phyloP scores from a whole-genome alignment of 352 stramenopile species.

The Phytophthora litchii region DNA sequence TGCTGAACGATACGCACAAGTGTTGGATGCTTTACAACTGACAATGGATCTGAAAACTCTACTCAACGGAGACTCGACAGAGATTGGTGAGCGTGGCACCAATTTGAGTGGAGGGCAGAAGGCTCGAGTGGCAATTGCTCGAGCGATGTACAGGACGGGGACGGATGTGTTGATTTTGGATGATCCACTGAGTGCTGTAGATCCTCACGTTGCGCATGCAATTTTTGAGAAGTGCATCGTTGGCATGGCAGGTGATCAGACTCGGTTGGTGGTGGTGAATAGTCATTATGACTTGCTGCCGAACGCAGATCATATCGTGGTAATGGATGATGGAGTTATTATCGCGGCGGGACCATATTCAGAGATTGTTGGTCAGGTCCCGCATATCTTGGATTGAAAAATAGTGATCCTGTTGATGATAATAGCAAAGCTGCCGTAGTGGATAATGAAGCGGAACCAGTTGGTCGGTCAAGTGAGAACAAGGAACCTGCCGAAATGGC shows the following conservation, averaged over 20 bases:
- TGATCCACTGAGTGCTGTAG: conserved; percentile 94
- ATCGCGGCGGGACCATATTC: too few species aligned
- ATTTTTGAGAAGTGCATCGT: conserved; percentile 91
- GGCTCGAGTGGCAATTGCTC: conserved; percentile 84
- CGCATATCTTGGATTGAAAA: too few species aligned
- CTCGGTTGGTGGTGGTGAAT: conserved; percentile 94
- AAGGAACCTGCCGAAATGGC: too few species aligned
- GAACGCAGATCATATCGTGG: too few species aligned
- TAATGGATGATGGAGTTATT: too few species aligned
- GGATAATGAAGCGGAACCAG: too few species aligned
- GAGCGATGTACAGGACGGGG: conserved; percentile 88
- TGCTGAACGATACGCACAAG: too few species aligned
- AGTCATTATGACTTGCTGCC: conserved; percentile 88
- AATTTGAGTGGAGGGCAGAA: conserved; percentile 70
- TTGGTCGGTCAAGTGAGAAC: too few species aligned
- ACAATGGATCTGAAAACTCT: conserved; percentile 45
- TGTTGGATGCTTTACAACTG: conserved; percentile 58
- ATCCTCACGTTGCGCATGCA: conserved; percentile 93
- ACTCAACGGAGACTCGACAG: conserved; percentile 57
- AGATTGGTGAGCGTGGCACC: conserved; percentile 67
- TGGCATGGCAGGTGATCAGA: conserved; percentile 64
- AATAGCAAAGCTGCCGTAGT: too few species aligned
- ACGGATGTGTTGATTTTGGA: conserved; percentile 95
- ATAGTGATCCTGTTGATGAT: too few species aligned
- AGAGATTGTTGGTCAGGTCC: conserved; percentile 77